Evolutionary conservation across 495 filamentous ascomycete species (phyloP).

Genomic region (Tetracladium setigerum): DNA sequence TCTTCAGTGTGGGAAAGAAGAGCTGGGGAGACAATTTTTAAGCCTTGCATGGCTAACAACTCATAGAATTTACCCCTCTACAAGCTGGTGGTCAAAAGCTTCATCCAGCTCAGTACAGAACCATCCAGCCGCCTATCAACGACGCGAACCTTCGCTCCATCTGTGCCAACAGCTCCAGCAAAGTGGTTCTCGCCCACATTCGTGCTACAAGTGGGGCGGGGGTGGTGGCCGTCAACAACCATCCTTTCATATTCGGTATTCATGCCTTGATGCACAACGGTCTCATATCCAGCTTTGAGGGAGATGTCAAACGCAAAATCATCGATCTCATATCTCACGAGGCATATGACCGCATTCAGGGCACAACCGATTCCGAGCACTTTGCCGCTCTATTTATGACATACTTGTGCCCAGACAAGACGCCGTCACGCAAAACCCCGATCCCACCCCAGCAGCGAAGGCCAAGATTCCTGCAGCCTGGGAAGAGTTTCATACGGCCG

Average conservation of each 20-base stretch:
- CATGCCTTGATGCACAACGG: conserved; percentile 46
- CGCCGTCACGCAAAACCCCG: not conserved
- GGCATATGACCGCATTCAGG: conserved; percentile 34
- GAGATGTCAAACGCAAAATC: conserved; percentile 31
- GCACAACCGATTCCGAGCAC: conserved; percentile 42
- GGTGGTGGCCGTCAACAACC: conserved; percentile 38
- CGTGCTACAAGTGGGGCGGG: conserved; percentile 33
- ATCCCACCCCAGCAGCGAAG: not conserved
- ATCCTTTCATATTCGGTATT: conserved; percentile 43
- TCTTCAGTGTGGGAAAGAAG: no score
- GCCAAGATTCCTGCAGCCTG: conserved; percentile 21
- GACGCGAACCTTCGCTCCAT: conserved; percentile 39
- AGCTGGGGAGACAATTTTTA: no score
- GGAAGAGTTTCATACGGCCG: conserved; percentile 28
- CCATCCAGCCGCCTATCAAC: conserved; percentile 36
- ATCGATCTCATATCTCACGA: conserved; percentile 31
- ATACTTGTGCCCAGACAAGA: conserved; percentile 26
- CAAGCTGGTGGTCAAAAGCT: conserved; percentile 17
- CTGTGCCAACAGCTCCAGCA: conserved; percentile 34
- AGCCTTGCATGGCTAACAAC: no score
- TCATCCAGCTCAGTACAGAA: conserved; percentile 39
- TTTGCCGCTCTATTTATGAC: conserved; percentile 43
- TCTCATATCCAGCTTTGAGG: conserved; percentile 34
- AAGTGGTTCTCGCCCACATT: conserved; percentile 37
- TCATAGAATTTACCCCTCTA: no score